Conservation (phyloP, 73 alveolate genomes). For the Breviolum minutum region DNA sequence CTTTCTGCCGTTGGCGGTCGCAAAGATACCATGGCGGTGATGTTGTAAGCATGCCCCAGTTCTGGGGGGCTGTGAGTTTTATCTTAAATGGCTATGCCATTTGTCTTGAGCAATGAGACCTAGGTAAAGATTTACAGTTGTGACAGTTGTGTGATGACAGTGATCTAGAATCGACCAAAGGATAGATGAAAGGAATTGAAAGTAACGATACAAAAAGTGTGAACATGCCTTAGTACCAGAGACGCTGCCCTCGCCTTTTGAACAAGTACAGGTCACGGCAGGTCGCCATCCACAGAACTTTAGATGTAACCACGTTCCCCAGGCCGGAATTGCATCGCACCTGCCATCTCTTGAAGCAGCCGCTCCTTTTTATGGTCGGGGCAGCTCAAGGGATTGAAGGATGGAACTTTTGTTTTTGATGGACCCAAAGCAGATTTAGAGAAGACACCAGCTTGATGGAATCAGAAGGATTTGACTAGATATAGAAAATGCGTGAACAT, state of each 20-base stretch:
- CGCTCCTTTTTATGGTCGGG: conserved; percentile 72
- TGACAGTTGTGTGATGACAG: neutral
- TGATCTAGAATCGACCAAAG: neutral
- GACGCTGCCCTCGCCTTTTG: too few relatives aligned
- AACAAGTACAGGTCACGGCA: too few relatives aligned
- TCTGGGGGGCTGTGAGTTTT: neutral
- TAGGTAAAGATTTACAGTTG: neutral
- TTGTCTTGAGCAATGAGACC: neutral
- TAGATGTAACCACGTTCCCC: neutral
- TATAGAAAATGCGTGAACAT: neutral
- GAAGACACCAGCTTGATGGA: neutral
- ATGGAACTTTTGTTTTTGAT: neutral
- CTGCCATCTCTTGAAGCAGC: conserved; percentile 87
- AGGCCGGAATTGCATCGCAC: conserved; percentile 94
- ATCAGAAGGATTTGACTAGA: neutral
- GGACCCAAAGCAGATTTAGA: neutral
- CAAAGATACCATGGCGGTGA: conserved; percentile 93
- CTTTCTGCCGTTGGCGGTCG: conserved; percentile 90
- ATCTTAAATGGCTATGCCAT: neutral
- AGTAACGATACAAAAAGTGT: too few relatives aligned
- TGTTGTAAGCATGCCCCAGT: conserved; percentile 32
- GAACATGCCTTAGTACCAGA: too few relatives aligned
- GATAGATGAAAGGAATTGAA: too few relatives aligned
- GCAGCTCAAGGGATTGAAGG: neutral
- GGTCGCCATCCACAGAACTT: neutral